Percentiles rank a stretch among this genome's conserved stretches.
Conservation (phyloP, 805 yeast species). For the Suhomyces sp. region DNA sequence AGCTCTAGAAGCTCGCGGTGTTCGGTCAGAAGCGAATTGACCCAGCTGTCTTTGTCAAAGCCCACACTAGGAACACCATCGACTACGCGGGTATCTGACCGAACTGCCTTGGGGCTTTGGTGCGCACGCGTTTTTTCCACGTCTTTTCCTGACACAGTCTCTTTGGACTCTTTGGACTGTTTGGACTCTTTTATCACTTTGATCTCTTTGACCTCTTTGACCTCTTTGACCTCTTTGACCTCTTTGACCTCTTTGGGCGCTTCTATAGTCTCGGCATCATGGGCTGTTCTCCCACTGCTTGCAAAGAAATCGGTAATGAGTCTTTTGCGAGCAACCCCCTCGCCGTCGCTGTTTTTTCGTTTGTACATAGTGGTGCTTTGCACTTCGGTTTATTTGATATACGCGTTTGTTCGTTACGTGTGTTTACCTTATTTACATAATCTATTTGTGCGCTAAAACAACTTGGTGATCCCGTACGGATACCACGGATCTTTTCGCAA, state of each 20-base stretch:
- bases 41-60: slow-evolving; percentile 52
- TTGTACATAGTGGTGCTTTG: not conserved
- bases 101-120: not conserved
- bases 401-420: not conserved
- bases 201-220: not conserved
- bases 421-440: not conserved
- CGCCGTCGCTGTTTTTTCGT: not conserved
- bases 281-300: not conserved
- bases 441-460: slow-evolving; percentile 18
- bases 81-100: too few species aligned
- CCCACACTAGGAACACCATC: too few species aligned
- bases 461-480: slow-evolving; percentile 39
- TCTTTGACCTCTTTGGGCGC: not conserved
- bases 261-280: not conserved
- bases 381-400: not conserved
- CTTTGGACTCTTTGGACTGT: not conserved
- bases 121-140: not conserved
- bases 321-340: not conserved
- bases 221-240: not conserved
- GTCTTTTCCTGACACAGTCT: not conserved
- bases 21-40: slow-evolving; percentile 45
- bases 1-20: slow-evolving; percentile 51
- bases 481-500: slow-evolving; percentile 46
- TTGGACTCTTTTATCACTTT: not conserved
- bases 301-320: not conserved